Evolutionary conservation across 768 basidiomycete genomes (phyloP), one percentile per base, ranked within the genome.

Genomic region (Xerocomellus chrysenteron): DNA sequence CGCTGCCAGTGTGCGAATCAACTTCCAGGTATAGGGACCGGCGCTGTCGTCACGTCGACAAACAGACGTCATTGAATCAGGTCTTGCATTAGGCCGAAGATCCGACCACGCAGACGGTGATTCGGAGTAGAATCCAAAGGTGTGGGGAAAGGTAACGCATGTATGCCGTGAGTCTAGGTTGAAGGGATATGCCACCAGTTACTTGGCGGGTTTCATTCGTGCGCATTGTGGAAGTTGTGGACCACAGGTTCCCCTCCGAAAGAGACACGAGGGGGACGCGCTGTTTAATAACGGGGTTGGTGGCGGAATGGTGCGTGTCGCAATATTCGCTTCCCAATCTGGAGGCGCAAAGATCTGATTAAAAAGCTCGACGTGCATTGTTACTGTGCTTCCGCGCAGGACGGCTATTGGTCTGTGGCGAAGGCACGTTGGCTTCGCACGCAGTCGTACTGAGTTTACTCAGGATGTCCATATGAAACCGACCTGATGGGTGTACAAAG

Each of bases 341-440:
- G 42, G 47, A 47, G 52, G 57, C 50, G 56, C 39, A 58, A 26
- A 30, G 65, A 62, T 64, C 46, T 50, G 30, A 49, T 56, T 12
- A 43, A 48, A 24, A n/a, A 37, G 51, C 12, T 52, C 43, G 16
- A 51, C 39, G 13, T 51, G 60, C 46, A 32, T 46, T 37, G 19
- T 40, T 40, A n/a, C n/a, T 41, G 16, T 47, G 30, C 5, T 36
- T 47, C 49, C 59, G 56, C 45, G 19, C 32, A 50, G 32, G 47
- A 47, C 52, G 52, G 57, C 24, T 28, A 32, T 41, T 36, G 49
- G 37, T 35, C 35, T 57, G 59, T 68, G 67, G 67, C 62, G 26
- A 58, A 50, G 54, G 47, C 53, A 68, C 59, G 60, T 52, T 59
- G 58, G 35, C 30, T 43, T 42, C 21, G 30, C 40, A 52, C 50